Percentiles rank a stretch among this genome's conserved stretches.
Conservation (phyloP, 2,329 filamentous ascomycete species). For the Fusarium sterilihyphosum region DNA sequence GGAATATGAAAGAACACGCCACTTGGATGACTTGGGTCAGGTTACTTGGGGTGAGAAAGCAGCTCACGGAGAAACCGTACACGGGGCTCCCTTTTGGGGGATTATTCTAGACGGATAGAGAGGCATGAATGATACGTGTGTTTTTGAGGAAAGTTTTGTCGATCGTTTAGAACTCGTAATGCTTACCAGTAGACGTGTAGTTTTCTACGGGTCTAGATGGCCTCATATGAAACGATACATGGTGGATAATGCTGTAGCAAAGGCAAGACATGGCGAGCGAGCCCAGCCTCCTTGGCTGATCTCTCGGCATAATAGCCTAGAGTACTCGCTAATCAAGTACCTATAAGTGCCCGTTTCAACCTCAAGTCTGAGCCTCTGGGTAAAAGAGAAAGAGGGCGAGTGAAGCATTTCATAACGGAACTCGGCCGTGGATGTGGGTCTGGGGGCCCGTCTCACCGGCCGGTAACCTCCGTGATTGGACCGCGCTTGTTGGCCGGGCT, state of each 20-base stretch:
- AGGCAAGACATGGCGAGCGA: not conserved
- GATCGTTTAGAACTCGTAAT: not conserved
- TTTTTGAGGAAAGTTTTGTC: not conserved
- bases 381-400: not conserved
- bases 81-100: not conserved
- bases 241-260: not conserved
- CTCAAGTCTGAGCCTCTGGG: not conserved
- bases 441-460: slow-evolving; percentile 19
- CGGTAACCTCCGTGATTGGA: slow-evolving; percentile 42
- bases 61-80: slow-evolving; percentile 37
- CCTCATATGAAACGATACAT: slow-evolving; percentile 6
- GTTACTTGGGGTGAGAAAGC: slow-evolving; percentile 34
- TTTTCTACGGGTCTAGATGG: slow-evolving; percentile 7
- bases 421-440: slow-evolving; percentile 27
- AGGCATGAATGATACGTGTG: not conserved
- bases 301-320: not conserved
- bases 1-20: slow-evolving; percentile 33
- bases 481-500: slow-evolving; percentile 16
- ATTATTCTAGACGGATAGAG: not conserved
- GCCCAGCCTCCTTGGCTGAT: not conserved
- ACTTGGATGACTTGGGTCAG: slow-evolving; percentile 31
- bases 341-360: not conserved
- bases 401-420: slow-evolving; percentile 20
- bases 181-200: not conserved
- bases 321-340: slow-evolving; percentile 1